Evolutionary conservation across 305 asterid genomes (phyloP).

Genomic region (Fraxinus nigra): DNA sequence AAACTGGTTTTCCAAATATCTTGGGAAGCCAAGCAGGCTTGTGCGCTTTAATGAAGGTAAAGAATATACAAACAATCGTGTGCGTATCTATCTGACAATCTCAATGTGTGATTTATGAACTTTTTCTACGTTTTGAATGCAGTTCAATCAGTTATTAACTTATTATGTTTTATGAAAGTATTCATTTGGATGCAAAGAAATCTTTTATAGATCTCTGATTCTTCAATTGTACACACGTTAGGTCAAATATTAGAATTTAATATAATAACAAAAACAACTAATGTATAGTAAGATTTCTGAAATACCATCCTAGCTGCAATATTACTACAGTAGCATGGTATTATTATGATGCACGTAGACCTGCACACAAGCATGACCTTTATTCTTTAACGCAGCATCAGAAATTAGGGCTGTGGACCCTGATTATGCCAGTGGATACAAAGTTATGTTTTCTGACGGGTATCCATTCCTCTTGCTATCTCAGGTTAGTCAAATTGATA

Average conservation of each 20-base stretch:
- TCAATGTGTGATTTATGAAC: background rate
- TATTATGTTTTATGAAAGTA: background rate
- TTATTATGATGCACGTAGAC: background rate
- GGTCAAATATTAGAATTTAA: background rate
- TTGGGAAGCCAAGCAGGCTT: slow-evolving; percentile 62
- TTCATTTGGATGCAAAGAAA: background rate
- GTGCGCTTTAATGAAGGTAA: slow-evolving; percentile 71
- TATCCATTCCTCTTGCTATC: slow-evolving; percentile 50
- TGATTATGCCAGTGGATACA: slow-evolving; percentile 39
- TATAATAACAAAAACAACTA: background rate
- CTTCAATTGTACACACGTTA: background rate
- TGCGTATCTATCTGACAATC: background rate
- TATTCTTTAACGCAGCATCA: slow-evolving; percentile 23
- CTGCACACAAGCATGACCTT: background rate
- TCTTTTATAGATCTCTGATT: background rate
- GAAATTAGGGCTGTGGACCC: slow-evolving; percentile 41
- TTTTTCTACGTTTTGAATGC: background rate
- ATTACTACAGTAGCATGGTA: background rate
- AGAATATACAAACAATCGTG: background rate
- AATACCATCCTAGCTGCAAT: background rate
- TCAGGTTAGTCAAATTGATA: slow-evolving; percentile 31
- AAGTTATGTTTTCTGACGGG: slow-evolving; percentile 40
- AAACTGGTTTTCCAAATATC: slow-evolving; percentile 64
- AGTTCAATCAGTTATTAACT: background rate
- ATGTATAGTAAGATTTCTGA: background rate